Conservation (phyloP, 371 early-diverging fungal genomes). For the Actinomucor elegans region DNA sequence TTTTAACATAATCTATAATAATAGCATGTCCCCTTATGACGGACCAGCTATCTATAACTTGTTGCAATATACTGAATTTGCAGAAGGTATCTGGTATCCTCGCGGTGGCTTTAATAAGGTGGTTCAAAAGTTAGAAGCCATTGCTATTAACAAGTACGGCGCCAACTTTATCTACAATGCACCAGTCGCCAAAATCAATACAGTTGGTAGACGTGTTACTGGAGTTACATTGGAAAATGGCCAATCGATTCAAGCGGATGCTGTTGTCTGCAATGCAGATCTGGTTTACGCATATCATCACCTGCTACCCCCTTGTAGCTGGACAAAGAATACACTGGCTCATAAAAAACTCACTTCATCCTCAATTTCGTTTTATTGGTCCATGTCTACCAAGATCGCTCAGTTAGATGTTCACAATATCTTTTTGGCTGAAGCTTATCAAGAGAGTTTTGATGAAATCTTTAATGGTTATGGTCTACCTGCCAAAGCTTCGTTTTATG, state of each 20-base stretch:
- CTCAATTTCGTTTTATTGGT: constrained; percentile 67
- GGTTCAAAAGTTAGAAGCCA: constrained; percentile 48
- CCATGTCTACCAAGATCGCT: constrained; percentile 44
- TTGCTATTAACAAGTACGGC: constrained; percentile 51
- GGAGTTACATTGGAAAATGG: constrained; percentile 58
- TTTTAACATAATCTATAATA: not conserved
- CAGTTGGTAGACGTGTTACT: constrained; percentile 32
- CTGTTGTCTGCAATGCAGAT: constrained; percentile 66
- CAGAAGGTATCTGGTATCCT: constrained; percentile 70
- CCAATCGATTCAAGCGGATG: constrained; percentile 50
- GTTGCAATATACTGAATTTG: constrained; percentile 62
- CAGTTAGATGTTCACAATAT: constrained; percentile 63
- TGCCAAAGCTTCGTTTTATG: constrained; percentile 58
- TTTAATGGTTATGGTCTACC: constrained; percentile 51
- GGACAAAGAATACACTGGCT: constrained; percentile 37
- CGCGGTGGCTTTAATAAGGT: constrained; percentile 65
- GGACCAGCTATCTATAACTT: constrained; percentile 66
- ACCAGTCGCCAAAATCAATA: constrained; percentile 52
- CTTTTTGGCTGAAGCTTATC: constrained; percentile 60
- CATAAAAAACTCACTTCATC: constrained; percentile 58
- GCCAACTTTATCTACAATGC: constrained; percentile 49
- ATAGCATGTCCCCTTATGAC: constrained; percentile 69
- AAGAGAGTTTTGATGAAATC: constrained; percentile 60
- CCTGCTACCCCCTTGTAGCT: constrained; percentile 52
- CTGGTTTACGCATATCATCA: constrained; percentile 60